These are phyloP conservation scores for Cruciata laevipes DNA, from an alignment of 257 asterid species.

Conservation along the genomic window DNA sequence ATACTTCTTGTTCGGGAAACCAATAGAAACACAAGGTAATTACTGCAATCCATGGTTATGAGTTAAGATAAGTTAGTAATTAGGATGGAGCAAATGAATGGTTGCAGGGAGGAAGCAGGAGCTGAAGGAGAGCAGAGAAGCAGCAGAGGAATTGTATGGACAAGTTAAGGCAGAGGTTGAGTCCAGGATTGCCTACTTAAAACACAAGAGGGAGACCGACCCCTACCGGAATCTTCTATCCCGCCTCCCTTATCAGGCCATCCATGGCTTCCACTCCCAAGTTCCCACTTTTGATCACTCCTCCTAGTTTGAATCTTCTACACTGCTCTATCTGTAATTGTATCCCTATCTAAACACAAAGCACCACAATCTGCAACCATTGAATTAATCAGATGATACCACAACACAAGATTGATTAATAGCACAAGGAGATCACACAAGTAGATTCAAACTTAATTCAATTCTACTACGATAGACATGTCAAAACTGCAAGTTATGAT, in stretches of 20 bases:
- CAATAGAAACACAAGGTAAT: conserved; percentile 75
- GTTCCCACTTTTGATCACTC: conserved; percentile 56
- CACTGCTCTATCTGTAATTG: no score
- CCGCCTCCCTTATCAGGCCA: conserved; percentile 55
- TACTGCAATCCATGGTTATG: no score
- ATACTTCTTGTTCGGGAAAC: conserved; percentile 74
- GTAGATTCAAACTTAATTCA: no score
- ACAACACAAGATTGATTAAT: no score
- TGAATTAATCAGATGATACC: no score
- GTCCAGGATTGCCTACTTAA: conserved; percentile 47
- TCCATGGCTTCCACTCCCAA: conserved; percentile 56
- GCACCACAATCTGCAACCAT: no score
- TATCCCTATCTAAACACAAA: no score
- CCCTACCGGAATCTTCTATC: conserved; percentile 56
- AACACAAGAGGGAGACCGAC: conserved; percentile 63
- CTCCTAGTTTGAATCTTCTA: neutral
- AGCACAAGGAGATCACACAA: no score
- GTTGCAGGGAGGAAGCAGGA: conserved; percentile 60
- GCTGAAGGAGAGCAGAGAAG: conserved; percentile 49
- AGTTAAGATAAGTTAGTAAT: no score
- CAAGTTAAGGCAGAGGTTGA: conserved; percentile 73
- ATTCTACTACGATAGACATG: no score
- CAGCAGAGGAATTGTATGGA: conserved; percentile 51
- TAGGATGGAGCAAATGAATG: neutral
- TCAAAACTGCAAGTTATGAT: no score